Evolutionary conservation across 2,329 filamentous ascomycete genomes (phyloP).

Genomic region (Phaeosphaeriaceae sp.): DNA sequence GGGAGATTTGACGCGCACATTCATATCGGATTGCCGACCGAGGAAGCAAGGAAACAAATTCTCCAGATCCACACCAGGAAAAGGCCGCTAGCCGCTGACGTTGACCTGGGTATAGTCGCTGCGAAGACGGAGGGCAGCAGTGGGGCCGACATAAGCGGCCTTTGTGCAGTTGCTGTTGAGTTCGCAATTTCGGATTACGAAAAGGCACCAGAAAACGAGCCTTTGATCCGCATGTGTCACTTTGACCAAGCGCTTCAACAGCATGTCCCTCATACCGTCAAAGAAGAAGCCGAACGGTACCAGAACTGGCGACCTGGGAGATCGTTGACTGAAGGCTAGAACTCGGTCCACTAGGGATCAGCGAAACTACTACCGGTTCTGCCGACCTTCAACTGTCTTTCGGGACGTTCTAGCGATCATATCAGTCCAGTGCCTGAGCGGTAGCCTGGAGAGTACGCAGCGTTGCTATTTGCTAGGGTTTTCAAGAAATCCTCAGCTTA

Average conservation of each 20-base stretch:
- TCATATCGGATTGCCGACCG: constrained; percentile 83
- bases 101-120: constrained; percentile 72
- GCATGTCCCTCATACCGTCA: constrained; percentile 52
- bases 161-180: constrained; percentile 54
- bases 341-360: not conserved
- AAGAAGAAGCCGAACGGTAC: constrained; percentile 52
- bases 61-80: constrained; percentile 71
- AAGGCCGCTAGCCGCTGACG: constrained; percentile 66
- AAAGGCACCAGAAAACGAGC: constrained; percentile 23
- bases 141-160: constrained; percentile 78
- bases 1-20: constrained; percentile 85
- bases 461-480: not conserved
- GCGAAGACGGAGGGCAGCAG: constrained; percentile 76
- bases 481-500: not conserved
- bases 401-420: not conserved
- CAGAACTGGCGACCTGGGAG: constrained; percentile 50
- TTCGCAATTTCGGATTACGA: constrained; percentile 43
- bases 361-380: not conserved
- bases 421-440: not conserved
- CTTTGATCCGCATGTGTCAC: constrained; percentile 53
- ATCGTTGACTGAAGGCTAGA: constrained; percentile 32
- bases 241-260: constrained; percentile 55
- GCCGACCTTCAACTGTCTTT: not conserved
- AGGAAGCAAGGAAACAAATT: constrained; percentile 76
- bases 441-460: not conserved